Percentiles rank a stretch among this genome's conserved stretches.
These are phyloP conservation scores for Ambispora gerdemannii DNA, from an alignment of 192 early-diverging fungal species.

Conservation along the genomic window DNA sequence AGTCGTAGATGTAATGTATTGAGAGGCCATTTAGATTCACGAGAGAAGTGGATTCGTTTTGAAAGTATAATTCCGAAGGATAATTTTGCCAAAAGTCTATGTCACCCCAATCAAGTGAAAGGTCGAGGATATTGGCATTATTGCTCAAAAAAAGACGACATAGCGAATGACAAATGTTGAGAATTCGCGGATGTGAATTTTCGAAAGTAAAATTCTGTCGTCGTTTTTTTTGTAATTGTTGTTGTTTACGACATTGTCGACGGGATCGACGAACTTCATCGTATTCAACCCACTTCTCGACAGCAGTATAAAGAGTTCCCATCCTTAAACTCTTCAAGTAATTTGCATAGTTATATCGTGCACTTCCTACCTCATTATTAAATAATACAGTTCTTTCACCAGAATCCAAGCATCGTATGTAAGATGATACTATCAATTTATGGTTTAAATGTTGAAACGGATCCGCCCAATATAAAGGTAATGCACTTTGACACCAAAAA, in stretches of 20 bases:
- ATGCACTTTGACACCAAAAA: constrained; percentile 15
- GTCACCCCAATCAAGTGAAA: constrained; percentile 27
- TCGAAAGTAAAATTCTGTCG: too few species aligned
- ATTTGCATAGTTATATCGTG: constrained; percentile 12
- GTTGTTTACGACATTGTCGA: too few species aligned
- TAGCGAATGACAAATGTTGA: constrained; percentile 6
- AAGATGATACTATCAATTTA: constrained; percentile 4
- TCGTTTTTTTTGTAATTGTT: too few species aligned
- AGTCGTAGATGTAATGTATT: constrained; percentile 26
- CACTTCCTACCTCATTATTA: not conserved
- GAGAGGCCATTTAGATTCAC: not conserved
- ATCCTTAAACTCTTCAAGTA: constrained; percentile 10
- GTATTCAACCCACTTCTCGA: constrained; percentile 14
- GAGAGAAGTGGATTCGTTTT: not conserved
- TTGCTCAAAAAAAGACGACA: constrained; percentile 18
- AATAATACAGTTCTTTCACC: not conserved
- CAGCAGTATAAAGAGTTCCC: constrained; percentile 21
- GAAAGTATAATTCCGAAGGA: constrained; percentile 4
- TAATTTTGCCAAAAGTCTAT: constrained; percentile 16
- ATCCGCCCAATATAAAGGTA: constrained; percentile 21
- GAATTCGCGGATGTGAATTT: not conserved
- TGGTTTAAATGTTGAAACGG: constrained; percentile 11
- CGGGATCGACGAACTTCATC: not conserved
- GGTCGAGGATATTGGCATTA: not conserved
- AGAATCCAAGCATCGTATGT: constrained; percentile 2